phyloP scores from a whole-genome alignment of 192 early-diverging fungal species.

The Linnemannia schmuckeri region DNA sequence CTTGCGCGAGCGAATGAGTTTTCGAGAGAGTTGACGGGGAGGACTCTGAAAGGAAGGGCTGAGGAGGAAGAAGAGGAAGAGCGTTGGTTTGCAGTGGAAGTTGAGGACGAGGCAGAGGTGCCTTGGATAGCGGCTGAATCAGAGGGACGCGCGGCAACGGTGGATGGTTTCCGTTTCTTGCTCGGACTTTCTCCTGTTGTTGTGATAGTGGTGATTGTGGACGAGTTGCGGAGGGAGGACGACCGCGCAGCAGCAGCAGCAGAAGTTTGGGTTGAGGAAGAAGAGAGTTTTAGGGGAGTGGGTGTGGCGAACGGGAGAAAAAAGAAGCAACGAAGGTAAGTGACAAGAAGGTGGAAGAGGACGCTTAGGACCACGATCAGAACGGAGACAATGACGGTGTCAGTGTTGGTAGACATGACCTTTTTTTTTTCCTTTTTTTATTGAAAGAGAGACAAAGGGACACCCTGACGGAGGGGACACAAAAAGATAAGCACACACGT shows the following conservation, averaged over 20 bases:
- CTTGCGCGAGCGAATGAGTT: conserved; percentile 52
- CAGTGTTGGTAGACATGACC: conserved; percentile 13
- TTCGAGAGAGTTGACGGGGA: conserved; percentile 44
- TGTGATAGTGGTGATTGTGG: background rate
- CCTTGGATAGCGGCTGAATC: conserved; percentile 33
- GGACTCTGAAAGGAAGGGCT: conserved; percentile 32
- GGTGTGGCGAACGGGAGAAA: background rate
- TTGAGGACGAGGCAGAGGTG: conserved; percentile 17
- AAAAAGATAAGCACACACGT: background rate
- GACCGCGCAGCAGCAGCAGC: background rate
- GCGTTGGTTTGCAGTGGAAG: conserved; percentile 11
- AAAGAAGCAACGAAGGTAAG: conserved; percentile 9
- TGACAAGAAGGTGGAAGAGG: conserved; percentile 4
- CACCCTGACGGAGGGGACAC: background rate
- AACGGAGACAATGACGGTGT: conserved; percentile 3
- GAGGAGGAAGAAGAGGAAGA: conserved; percentile 21
- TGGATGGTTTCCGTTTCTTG: conserved; percentile 56
- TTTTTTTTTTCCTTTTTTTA: background rate
- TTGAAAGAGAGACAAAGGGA: background rate
- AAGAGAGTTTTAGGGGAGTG: background rate
- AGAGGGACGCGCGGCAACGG: conserved; percentile 46
- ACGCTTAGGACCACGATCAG: conserved; percentile 6
- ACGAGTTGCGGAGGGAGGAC: background rate
- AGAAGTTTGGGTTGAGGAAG: background rate
- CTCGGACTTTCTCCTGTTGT: conserved; percentile 49